phyloP scores from a whole-genome alignment of 179 eudicot species.

The Actinidia chinensis region DNA sequence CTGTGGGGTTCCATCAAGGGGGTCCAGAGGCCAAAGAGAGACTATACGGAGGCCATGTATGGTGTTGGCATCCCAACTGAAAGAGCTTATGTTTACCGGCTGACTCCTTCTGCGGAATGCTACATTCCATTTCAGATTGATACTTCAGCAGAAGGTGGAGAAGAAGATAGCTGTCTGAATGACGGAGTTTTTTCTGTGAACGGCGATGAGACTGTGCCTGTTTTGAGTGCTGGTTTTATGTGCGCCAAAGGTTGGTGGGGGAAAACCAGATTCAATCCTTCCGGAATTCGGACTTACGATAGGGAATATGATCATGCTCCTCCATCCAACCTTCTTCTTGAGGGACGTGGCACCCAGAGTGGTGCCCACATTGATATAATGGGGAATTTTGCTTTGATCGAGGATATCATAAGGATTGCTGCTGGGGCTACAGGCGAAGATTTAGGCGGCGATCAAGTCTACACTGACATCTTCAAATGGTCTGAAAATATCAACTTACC shows the following conservation, averaged over 20 bases:
- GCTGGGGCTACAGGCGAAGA: constrained; percentile 53
- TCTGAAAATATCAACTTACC: constrained; percentile 41
- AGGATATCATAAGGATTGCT: constrained; percentile 58
- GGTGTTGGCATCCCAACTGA: constrained; percentile 94
- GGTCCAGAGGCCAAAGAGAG: neutral
- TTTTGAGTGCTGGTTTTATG: constrained; percentile 62
- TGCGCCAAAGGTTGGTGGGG: constrained; percentile 67
- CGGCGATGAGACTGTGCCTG: constrained; percentile 65
- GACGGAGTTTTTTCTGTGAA: constrained; percentile 52
- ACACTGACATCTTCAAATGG: constrained; percentile 49
- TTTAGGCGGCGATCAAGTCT: constrained; percentile 48
- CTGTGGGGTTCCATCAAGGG: neutral
- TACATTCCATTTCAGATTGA: constrained; percentile 86
- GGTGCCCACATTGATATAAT: constrained; percentile 62
- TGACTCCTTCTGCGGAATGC: constrained; percentile 70
- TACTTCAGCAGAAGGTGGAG: constrained; percentile 58
- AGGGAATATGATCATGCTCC: constrained; percentile 57
- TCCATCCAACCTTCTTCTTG: constrained; percentile 47
- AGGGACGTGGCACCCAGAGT: constrained; percentile 57
- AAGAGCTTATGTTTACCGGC: constrained; percentile 75
- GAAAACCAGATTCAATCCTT: constrained; percentile 60
- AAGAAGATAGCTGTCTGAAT: constrained; percentile 42
- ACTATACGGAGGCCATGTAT: constrained; percentile 41
- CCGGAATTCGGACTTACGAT: constrained; percentile 47
- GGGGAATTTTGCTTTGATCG: constrained; percentile 59